These are phyloP conservation scores for Passalora sequoiae DNA, from an alignment of 2,329 filamentous ascomycete genomes.

Conservation along the genomic window DNA sequence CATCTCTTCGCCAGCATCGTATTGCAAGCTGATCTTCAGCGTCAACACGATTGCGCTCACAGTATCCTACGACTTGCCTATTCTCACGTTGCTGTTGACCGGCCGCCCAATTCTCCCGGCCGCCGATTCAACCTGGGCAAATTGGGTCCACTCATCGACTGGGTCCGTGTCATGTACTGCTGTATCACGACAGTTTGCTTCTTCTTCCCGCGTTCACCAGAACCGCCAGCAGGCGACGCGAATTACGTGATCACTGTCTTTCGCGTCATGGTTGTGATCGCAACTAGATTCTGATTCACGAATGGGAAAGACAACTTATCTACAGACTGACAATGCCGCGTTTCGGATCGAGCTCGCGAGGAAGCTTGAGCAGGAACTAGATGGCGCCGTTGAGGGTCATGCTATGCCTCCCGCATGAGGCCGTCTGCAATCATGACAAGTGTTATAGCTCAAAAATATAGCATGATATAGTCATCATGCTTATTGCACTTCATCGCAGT, in stretches of 20 bases:
- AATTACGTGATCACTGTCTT: constrained; percentile 56
- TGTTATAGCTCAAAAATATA: too few relatives aligned
- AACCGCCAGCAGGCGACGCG: constrained; percentile 48
- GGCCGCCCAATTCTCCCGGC: constrained; percentile 52
- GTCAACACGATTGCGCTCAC: constrained; percentile 41
- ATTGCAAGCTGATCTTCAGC: constrained; percentile 41
- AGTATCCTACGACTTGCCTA: constrained; percentile 40
- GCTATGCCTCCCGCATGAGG: too few relatives aligned
- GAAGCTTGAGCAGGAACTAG: constrained; percentile 13
- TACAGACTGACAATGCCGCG: constrained; percentile 20
- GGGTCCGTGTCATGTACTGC: constrained; percentile 50
- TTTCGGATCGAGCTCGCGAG: constrained; percentile 21
- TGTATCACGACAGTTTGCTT: constrained; percentile 51
- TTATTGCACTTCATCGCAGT: too few relatives aligned
- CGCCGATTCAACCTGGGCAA: constrained; percentile 42
- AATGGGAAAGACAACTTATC: constrained; percentile 42
- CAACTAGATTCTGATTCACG: constrained; percentile 49
- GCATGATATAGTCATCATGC: too few relatives aligned
- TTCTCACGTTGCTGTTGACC: constrained; percentile 36
- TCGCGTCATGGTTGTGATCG: constrained; percentile 50
- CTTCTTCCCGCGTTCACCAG: constrained; percentile 48
- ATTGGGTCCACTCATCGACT: constrained; percentile 28
- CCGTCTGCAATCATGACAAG: too few relatives aligned
- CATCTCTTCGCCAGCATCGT: constrained; percentile 37
- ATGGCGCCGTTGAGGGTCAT: too few relatives aligned